Conservation (phyloP, 306 rosid genomes). For the Vigna trinervia region DNA sequence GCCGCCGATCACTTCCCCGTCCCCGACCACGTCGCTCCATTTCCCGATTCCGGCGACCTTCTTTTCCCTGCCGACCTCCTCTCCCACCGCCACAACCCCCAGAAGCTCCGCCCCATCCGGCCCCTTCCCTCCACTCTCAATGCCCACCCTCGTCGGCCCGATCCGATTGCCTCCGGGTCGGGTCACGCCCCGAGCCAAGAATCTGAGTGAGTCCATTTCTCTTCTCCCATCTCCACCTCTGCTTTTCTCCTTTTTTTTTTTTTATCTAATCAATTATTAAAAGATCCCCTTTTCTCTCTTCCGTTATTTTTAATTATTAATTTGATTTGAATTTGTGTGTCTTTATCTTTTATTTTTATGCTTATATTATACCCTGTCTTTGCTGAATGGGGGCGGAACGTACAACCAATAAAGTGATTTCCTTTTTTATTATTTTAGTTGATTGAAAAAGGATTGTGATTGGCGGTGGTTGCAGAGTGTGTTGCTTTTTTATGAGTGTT, state of each 20-base stretch:
- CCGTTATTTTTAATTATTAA: conserved; percentile 25
- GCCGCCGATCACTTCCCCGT: conserved; percentile 69
- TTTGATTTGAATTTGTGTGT: conserved; percentile 27
- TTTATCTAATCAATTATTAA: background rate
- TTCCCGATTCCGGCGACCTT: conserved; percentile 72
- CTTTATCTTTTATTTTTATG: background rate
- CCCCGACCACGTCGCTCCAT: conserved; percentile 67
- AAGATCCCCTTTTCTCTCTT: background rate
- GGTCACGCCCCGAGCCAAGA: conserved; percentile 44
- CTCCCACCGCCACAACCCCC: conserved; percentile 60
- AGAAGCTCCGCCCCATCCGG: conserved; percentile 88
- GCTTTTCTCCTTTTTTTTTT: background rate
- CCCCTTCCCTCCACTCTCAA: conserved; percentile 11
- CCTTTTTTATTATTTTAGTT: background rate
- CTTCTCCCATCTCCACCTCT: background rate
- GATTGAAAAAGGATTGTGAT: background rate
- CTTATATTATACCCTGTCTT: background rate
- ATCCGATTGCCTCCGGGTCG: conserved; percentile 47
- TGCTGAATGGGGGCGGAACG: conserved; percentile 26
- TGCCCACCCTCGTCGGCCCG: background rate
- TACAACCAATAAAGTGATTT: conserved; percentile 29
- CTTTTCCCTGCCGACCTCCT: conserved; percentile 49
- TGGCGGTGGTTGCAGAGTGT: background rate
- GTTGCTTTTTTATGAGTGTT: conserved; percentile 32
- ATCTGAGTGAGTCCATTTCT: conserved; percentile 58